Evolutionary conservation across 495 filamentous ascomycete species (phyloP), one percentile per base, ranked within the genome.

Genomic region (Entonaema liquescens): DNA sequence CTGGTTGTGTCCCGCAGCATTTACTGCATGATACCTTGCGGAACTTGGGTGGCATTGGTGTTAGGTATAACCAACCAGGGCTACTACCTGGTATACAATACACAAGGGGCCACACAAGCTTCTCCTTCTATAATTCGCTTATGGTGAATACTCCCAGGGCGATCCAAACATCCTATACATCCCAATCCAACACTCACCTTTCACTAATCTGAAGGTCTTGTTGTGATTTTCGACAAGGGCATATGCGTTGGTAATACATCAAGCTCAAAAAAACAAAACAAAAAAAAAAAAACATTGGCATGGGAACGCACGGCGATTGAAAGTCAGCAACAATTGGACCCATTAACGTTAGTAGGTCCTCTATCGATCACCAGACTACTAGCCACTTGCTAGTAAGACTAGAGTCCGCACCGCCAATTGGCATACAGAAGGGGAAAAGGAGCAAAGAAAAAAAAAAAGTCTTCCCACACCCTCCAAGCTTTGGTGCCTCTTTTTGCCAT

Each of bases 301-400:
- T 61, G 49, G 50, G 44, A 71, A 71, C 62, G 67, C 42, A 50
- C 65, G 19, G 57, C 62, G 62, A 68, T 60, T 53, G 49, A 44
- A 68, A 52, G n/a, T 68, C 29, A 54, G 54, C 56, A 21, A 56
- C 59, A 63, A 62, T 68, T 59, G 65, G 64, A 59, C 61, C 55
- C 38, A 38, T 47, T 49, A 44, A 56, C 57, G 58, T 54, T 65
- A 71, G 55, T 59, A 52, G 62, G 53, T 65, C 64, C 35, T 64
- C 65, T 56, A 68, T 68, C 60, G 47, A 62, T 52, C 61, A 65
- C 28, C 67, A 40, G 54, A 59, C 56, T 60, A 72, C 70, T 72
- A 72, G 65, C 55, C 50, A 61, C 42, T 61, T 65, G 56, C 70
- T 72, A 72, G 70, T 72, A 68, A 72, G 65, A 68, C 65, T 67